These are phyloP conservation scores for Lipomyces spencermartinsiae DNA, from an alignment of 805 yeast species.

Conservation along the genomic window DNA sequence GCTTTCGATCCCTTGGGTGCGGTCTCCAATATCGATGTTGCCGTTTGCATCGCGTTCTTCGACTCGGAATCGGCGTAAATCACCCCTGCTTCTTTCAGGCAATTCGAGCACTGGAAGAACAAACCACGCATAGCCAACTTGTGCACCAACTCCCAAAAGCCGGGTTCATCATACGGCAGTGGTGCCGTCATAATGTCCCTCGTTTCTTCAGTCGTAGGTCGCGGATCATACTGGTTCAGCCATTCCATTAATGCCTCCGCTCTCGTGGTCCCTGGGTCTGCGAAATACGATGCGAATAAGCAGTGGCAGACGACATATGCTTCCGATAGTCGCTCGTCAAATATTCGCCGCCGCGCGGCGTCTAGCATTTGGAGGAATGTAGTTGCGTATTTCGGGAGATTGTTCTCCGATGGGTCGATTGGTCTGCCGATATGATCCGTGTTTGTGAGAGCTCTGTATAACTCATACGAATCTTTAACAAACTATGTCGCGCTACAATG, in stretches of 20 bases:
- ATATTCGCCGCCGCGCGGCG: slow-evolving; percentile 28
- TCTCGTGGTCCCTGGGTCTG: slow-evolving; percentile 26
- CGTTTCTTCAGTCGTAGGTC: slow-evolving; percentile 38
- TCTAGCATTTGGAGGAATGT: slow-evolving; percentile 28
- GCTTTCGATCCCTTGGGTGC: slow-evolving; percentile 40
- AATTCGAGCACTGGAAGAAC: slow-evolving; percentile 35
- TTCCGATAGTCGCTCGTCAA: slow-evolving; percentile 33
- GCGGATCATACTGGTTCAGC: slow-evolving; percentile 42
- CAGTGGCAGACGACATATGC: slow-evolving; percentile 39
- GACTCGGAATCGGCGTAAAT: slow-evolving; percentile 37
- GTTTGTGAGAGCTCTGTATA: slow-evolving; percentile 20
- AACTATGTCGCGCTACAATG: slow-evolving; percentile 10
- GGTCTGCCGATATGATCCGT: slow-evolving; percentile 12
- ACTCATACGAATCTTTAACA: slow-evolving; percentile 28
- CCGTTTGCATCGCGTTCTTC: slow-evolving; percentile 22
- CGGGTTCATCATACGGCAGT: slow-evolving; percentile 34
- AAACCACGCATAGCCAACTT: slow-evolving; percentile 38
- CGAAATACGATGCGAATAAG: slow-evolving; percentile 39
- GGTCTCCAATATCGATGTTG: slow-evolving; percentile 38
- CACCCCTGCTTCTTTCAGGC: slow-evolving; percentile 31
- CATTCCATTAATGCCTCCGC: slow-evolving; percentile 42
- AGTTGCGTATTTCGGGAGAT: slow-evolving; percentile 22
- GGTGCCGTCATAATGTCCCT: slow-evolving; percentile 34
- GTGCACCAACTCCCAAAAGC: slow-evolving; percentile 40
- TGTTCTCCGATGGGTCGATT: slow-evolving; percentile 14